Base-by-base conservation (phyloP, 352 stramenopile species). In the Phytopythium sindhum region DNA sequence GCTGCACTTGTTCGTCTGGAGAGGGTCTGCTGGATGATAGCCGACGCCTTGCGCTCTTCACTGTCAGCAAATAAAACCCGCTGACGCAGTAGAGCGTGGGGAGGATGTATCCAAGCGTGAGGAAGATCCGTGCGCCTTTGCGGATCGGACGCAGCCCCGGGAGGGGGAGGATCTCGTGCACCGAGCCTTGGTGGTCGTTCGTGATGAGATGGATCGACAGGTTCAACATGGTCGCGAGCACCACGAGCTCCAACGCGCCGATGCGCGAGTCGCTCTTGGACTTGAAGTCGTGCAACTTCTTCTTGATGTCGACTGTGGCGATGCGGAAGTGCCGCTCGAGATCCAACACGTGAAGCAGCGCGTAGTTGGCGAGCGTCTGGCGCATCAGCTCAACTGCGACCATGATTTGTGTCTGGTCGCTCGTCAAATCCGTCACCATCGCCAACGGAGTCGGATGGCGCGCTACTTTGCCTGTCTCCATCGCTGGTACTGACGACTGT, bases 201-300 rank as follows among this genome's bases (percentile, higher is more conserved):
- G 85, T 91, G 58, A 95, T 72, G 31, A 95, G 68, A 21, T 72
- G 69, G 60, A 95, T 90, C 0, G 72, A 80, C 17, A 93, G 62
- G 65, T 95, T 75, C 9, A 95, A 62, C 78, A 93, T 92, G 8
- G 84, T 89, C 5, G 73, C 81, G 12, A 95, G 77, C 60, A 90
- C 45, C 28, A 86, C 71, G 15, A 95, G 81, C 63, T 91, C 83
- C 14, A 93, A 29, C 0, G 83, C 67, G 9, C 86, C 86, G 2
- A 92, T 72, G 21, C 86, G 83, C 1, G 79, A 51, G n/a, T 85
- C 72, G 35, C 73, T 60, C 58, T 72, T 62, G 33, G 76, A 79
- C 67, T 92, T 90, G 69, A 91, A 89, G 31, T 84, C 74, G 61
- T 95, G 86, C 54, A 95, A 58, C 48, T 79, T 81, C 67, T 88